These are phyloP conservation scores for Mortierella sp. DNA, from an alignment of 371 early-diverging fungal genomes.

Conservation along the genomic window DNA sequence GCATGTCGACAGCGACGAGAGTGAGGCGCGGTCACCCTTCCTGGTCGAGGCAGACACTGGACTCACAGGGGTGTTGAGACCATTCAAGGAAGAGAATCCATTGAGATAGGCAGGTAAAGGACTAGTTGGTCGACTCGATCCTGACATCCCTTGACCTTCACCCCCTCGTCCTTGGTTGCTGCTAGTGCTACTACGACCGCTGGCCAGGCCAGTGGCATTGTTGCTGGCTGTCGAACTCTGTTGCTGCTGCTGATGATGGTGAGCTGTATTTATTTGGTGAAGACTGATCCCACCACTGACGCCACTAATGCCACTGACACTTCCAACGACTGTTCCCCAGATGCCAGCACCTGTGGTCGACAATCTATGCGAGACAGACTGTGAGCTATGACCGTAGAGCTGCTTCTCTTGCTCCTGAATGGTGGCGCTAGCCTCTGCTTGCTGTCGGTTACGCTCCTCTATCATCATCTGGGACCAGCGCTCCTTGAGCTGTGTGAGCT, in stretches of 20 bases:
- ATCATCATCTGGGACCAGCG: conserved; percentile 55
- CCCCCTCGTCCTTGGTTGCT: conserved; percentile 12
- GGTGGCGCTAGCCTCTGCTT: conserved; percentile 49
- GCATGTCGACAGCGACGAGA: conserved; percentile 47
- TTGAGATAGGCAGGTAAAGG: conserved; percentile 38
- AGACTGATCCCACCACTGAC: conserved; percentile 50
- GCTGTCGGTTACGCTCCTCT: conserved; percentile 43
- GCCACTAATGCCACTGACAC: conserved; percentile 52
- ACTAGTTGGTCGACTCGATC: conserved; percentile 42
- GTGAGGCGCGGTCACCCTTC: conserved; percentile 40
- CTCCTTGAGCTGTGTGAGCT: conserved; percentile 50
- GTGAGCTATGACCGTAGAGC: conserved; percentile 19
- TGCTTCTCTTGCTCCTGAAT: conserved; percentile 41
- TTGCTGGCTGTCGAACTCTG: neutral
- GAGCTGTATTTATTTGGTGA: conserved; percentile 28
- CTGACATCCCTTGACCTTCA: conserved; percentile 7
- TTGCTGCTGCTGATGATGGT: conserved; percentile 26
- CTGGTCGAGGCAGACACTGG: conserved; percentile 13
- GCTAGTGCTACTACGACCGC: conserved; percentile 40
- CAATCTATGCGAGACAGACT: conserved; percentile 44
- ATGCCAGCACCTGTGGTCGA: conserved; percentile 47
- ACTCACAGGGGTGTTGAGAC: conserved; percentile 28
- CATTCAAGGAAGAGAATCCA: conserved; percentile 32
- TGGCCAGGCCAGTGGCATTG: conserved; percentile 16
- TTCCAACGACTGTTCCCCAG: conserved; percentile 50